phyloP scores from a whole-genome alignment of 441 rosid genomes.

The Bocquillonia castaneifolia region DNA sequence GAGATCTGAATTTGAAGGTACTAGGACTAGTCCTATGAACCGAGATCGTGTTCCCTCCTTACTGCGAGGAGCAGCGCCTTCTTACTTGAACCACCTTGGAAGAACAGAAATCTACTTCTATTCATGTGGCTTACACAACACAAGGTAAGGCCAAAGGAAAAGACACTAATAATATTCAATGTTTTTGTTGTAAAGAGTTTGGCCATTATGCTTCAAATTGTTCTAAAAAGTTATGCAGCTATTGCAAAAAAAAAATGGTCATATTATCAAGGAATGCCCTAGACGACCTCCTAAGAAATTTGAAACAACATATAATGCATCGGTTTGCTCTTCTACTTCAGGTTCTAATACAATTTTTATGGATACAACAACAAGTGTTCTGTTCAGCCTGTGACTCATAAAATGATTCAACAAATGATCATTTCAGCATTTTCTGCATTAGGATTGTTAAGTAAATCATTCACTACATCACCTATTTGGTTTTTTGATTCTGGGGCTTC shows the following conservation, averaged over 20 bases:
- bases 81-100: background rate
- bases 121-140: background rate
- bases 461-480: background rate
- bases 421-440: background rate
- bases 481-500: background rate
- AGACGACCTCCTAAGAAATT: background rate
- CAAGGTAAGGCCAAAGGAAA: background rate
- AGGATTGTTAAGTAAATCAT: background rate
- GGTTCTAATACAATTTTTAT: background rate
- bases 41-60: background rate
- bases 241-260: background rate
- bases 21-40: background rate
- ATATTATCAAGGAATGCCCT: background rate
- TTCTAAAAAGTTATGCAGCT: background rate
- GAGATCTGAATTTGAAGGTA: conserved; percentile 1
- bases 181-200: background rate
- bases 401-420: background rate
- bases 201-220: background rate
- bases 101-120: background rate
- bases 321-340: background rate
- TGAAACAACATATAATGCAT: background rate
- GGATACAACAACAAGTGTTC: background rate
- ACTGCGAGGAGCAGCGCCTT: background rate
- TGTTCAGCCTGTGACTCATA: background rate
- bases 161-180: background rate